A percentile compares a stretch with the other conserved stretches of the same genome.
These are phyloP conservation scores for Udeniomyces megalosporus DNA, from an alignment of 768 basidiomycete species.

Conservation along the genomic window DNA sequence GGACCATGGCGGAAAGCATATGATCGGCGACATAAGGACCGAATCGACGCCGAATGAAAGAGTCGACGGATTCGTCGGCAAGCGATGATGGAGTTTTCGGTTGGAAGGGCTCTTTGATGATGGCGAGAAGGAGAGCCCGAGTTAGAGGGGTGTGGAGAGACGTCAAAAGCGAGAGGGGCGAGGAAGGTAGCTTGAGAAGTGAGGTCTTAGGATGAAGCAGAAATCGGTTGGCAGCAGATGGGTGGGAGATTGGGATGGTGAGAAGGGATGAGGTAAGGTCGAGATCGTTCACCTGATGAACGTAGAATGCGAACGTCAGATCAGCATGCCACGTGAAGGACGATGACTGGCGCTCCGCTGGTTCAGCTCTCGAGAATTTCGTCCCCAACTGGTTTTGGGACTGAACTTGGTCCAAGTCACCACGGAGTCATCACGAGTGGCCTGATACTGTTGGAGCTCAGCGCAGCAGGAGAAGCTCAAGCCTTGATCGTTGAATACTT, in stretches of 20 bases:
- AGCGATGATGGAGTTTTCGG: conserved; percentile 17
- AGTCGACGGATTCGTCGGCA: conserved; percentile 64
- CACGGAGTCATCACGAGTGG: no score
- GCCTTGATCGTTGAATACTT: conserved; percentile 15
- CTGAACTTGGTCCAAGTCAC: no score
- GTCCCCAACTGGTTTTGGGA: no score
- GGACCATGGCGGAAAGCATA: conserved; percentile 65
- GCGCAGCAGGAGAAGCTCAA: conserved; percentile 7
- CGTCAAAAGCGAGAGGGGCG: conserved; percentile 30
- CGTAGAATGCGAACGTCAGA: no score
- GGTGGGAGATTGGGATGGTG: conserved; percentile 47
- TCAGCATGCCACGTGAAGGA: not conserved
- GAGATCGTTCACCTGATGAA: conserved; percentile 56
- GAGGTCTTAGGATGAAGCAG: conserved; percentile 33
- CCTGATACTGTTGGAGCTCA: no score
- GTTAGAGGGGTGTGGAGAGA: conserved; percentile 31
- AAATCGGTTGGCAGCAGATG: conserved; percentile 63
- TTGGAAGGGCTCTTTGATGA: conserved; percentile 45
- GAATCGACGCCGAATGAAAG: conserved; percentile 58
- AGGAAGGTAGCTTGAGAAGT: conserved; percentile 39
- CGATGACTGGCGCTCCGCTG: no score
- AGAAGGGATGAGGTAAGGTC: conserved; percentile 45
- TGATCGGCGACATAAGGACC: conserved; percentile 53
- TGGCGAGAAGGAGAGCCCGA: conserved; percentile 38
- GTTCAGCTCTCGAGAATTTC: no score